Conservation (phyloP, 306 rosid genomes). For the Acacia melanoxylon region DNA sequence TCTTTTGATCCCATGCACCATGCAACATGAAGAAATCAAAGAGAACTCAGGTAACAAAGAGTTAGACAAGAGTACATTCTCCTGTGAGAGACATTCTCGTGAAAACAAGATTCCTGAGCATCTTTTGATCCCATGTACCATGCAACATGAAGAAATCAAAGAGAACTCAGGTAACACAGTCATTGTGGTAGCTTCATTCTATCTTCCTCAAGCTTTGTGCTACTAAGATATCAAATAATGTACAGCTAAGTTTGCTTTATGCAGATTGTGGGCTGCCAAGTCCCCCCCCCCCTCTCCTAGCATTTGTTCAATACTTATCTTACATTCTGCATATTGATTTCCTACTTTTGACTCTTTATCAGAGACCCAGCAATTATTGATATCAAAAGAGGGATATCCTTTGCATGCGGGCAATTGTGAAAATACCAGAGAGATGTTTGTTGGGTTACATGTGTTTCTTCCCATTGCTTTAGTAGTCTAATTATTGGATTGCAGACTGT, state of each 20-base stretch:
- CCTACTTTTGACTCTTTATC: constrained; percentile 27
- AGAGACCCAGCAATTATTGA: constrained; percentile 34
- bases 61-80: constrained; percentile 12
- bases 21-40: constrained; percentile 18
- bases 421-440: constrained; percentile 3
- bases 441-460: constrained; percentile 10
- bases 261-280: neutral
- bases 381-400: constrained; percentile 9
- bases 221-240: neutral
- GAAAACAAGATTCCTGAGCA: constrained; percentile 17
- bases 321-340: constrained; percentile 9
- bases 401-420: constrained; percentile 23
- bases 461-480: neutral
- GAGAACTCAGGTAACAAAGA: constrained; percentile 16
- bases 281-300: too few species aligned
- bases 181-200: constrained; percentile 30
- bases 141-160: constrained; percentile 18
- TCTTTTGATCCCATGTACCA: constrained; percentile 15
- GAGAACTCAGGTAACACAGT: neutral
- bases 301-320: neutral
- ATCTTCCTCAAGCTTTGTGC: neutral
- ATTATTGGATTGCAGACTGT: neutral
- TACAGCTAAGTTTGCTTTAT: neutral
- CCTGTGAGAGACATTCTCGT: constrained; percentile 1
- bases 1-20: constrained; percentile 15